Evolutionary conservation across 176 grass and related monocot species (phyloP), one percentile per base, ranked within the genome.

Genomic region (Cenchrus fungigraminus): DNA sequence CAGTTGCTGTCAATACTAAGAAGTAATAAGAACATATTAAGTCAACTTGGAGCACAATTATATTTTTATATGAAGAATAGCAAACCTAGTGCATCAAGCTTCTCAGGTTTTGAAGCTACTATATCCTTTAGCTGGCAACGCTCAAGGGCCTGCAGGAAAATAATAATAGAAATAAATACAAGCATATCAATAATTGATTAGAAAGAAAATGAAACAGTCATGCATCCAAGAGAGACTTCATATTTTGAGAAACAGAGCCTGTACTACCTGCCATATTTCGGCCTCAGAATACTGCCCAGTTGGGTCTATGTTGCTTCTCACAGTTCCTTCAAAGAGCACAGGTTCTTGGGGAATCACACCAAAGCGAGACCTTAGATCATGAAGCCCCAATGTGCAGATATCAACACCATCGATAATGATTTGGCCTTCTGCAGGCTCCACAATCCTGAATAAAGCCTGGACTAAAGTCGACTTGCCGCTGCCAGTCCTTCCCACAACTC

Each of bases 261-360:
- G 25, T 81, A 61, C 13, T 94, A 90, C 95, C 95, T 95, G 85
- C 95, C 95, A 98, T 90, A 98, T 98, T 82, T 98, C 92, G 44
- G 54, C 91, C 59, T 98, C 95, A 54, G 93, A 93, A 85, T 92
- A 95, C 78, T 57, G 85, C 60, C 90, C 95, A 71, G 84, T 88
- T n/a, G 95, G 95, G 53, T 95, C 95, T n/a, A 98, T 93, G 67
- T 98, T 98, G 88, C 85, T 98, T 69, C 95, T 66, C 22, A 98
- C 42, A 43, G 93, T 98, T 83, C 95, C 95, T 88, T 98, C 95
- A 45, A 98, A 98, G 32, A 98, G 93, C 59, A 90, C 95, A 47
- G 95, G 95, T 16, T 98, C 95, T 79, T 98, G 95, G 59, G 95
- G 95, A 90, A 98, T 98, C 62, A 98, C 94, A 56, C 95, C 89